These are phyloP conservation scores for Cercospora sojina DNA, from an alignment of 2,329 filamentous ascomycete species.

Conservation along the genomic window DNA sequence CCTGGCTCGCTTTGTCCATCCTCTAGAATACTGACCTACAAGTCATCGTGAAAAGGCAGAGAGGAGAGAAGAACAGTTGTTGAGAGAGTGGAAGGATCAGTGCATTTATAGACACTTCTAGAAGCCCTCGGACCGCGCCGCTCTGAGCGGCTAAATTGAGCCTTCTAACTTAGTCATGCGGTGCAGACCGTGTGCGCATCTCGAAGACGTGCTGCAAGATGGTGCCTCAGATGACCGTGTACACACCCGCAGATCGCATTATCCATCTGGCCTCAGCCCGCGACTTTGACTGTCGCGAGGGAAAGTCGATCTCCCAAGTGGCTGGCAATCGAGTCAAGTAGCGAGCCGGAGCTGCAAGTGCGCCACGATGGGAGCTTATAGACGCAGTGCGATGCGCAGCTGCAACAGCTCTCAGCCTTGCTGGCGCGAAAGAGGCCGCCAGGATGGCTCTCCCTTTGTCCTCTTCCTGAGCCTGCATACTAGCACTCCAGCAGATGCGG, in stretches of 20 bases:
- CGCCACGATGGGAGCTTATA: not conserved
- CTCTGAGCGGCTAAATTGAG: not conserved
- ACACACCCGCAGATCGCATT: not conserved
- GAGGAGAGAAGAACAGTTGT: too few species aligned
- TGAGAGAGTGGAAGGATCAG: too few species aligned
- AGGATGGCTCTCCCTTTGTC: not conserved
- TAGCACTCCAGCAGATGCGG: not conserved
- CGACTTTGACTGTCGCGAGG: too few species aligned
- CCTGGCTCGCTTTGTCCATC: too few species aligned
- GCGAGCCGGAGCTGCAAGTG: not conserved
- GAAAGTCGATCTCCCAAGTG: not conserved
- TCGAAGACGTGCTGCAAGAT: not conserved
- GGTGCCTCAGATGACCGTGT: not conserved
- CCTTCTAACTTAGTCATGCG: not conserved
- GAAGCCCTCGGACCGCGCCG: not conserved
- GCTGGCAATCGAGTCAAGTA: not conserved
- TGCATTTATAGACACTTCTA: too few species aligned
- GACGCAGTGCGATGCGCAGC: not conserved
- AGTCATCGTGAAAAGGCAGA: too few species aligned
- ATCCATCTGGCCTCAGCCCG: not conserved
- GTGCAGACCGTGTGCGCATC: not conserved
- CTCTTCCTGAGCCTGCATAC: not conserved
- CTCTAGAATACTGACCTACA: too few species aligned
- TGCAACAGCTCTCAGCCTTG: not conserved
- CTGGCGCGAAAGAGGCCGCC: not conserved